Evolutionary conservation across 768 basidiomycete species (phyloP).

Genomic region (Suillus luteus): DNA sequence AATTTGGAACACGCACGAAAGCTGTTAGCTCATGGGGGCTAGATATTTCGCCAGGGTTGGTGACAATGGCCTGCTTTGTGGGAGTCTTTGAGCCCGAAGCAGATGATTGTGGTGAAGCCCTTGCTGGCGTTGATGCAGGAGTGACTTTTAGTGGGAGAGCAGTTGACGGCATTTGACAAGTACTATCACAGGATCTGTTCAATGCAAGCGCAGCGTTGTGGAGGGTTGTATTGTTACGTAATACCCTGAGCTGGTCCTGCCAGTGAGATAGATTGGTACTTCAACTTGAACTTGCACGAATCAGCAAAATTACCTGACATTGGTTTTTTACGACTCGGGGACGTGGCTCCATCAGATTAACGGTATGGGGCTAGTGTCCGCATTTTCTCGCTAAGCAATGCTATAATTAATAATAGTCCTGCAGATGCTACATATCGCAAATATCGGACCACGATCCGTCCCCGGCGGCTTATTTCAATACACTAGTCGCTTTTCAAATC

Average conservation of each 20-base stretch:
- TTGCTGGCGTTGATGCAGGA: conserved; percentile 55
- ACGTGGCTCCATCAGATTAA: neutral
- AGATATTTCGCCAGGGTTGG: conserved; percentile 67
- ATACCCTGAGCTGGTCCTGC: neutral
- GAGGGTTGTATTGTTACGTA: neutral
- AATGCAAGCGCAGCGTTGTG: no score
- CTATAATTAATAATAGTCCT: neutral
- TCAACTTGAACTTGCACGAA: no score
- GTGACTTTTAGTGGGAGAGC: conserved; percentile 70
- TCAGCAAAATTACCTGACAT: no score
- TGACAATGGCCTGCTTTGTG: conserved; percentile 42
- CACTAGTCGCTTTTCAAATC: neutral
- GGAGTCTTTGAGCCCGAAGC: conserved; percentile 41
- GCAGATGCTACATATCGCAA: neutral
- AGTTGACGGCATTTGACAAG: conserved; percentile 42
- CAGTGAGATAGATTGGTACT: no score
- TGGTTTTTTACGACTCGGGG: no score
- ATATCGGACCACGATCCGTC: neutral
- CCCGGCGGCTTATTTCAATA: neutral
- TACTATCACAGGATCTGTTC: neutral
- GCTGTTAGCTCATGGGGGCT: conserved; percentile 94
- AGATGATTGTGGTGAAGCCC: conserved; percentile 26
- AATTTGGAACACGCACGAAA: conserved; percentile 63
- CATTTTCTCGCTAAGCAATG: neutral
- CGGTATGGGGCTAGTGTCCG: neutral